Base-by-base conservation (phyloP, 352 stramenopile genomes). In the Phytophthora europaea region DNA sequence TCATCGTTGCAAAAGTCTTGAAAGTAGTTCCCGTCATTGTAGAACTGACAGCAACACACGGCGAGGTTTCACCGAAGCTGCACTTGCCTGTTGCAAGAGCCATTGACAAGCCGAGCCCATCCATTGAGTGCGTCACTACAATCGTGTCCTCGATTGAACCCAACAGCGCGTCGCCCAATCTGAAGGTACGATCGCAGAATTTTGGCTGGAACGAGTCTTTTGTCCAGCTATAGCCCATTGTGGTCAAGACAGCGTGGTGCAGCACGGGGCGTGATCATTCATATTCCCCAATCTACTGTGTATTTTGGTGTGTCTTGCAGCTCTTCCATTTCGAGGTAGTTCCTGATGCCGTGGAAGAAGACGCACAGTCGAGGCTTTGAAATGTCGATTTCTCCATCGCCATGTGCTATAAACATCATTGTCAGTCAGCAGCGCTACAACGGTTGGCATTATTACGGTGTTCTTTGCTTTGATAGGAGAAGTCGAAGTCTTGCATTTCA, bases 1-100 rank as follows among this genome's bases (percentile, higher is more conserved):
- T 67, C 34, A 22, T 72, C 81, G 4, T 52, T 54, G 16, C 76
- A 86, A 23, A 74, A 67, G 23, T 71, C 63, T 43, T 80, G 69
- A 40, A 73, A 57, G n/a, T 71, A 68, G 34, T 82, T 71, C 71
- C 71, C 43, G 6, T 10, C 2, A 51, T 22, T 7, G 43, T 16
- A 18, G 43, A n/a, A 16, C 43, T 51, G 2, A 23, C 0, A 10
- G 16, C n/a, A 4, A 51, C 43, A 13, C 43, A 51, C 10, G 43
- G 13, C 43, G 43, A 9, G 16, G 6, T 8, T 13, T 51, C 43
- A 8, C 43, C n/a, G 43, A 51, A 51, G 16, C 43, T 51, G 43
- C 43, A 51, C 7, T 73, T 77, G 0, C 54, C 70, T 4, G 58
- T 77, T 6, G 65, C 65, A 15, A 77, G 4, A 8, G 58, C 70